Evolutionary conservation across 352 stramenopile species (phyloP).

Genomic region (Albugo candida): DNA sequence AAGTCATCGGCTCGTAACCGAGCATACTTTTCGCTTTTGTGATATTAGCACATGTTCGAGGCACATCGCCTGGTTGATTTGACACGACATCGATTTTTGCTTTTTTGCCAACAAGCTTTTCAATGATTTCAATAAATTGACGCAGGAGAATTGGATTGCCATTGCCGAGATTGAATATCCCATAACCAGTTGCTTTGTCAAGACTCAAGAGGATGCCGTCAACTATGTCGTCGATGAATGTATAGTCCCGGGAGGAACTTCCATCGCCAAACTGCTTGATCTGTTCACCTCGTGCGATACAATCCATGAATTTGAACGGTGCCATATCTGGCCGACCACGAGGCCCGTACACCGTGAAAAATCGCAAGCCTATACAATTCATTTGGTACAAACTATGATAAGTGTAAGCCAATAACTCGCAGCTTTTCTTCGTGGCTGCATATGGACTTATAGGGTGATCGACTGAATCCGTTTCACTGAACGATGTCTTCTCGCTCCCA

Average conservation of each 20-base stretch:
- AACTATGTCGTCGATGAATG: slow-evolving; percentile 97
- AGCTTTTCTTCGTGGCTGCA: slow-evolving; percentile 94
- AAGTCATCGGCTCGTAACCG: slow-evolving; percentile 87
- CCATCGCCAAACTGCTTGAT: slow-evolving; percentile 97
- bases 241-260: slow-evolving; percentile 91
- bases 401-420: slow-evolving; percentile 92
- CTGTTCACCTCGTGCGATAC: slow-evolving; percentile 73
- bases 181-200: slow-evolving; percentile 52
- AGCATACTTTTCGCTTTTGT: slow-evolving; percentile 87
- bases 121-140: slow-evolving; percentile 91
- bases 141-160: slow-evolving; percentile 81
- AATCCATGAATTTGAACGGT: slow-evolving; percentile 97
- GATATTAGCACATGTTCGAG: slow-evolving; percentile 90
- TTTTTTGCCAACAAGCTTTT: slow-evolving; percentile 85
- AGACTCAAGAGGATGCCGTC: slow-evolving; percentile 80
- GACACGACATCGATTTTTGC: slow-evolving; percentile 87
- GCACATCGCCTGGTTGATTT: slow-evolving; percentile 92
- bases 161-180: slow-evolving; percentile 96
- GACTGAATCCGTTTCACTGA: slow-evolving; percentile 79
- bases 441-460: slow-evolving; percentile 93
- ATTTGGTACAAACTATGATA: slow-evolving; percentile 95
- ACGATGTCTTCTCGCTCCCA: slow-evolving; percentile 79
- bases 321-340: slow-evolving; percentile 95
- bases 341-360: slow-evolving; percentile 98
- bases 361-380: slow-evolving; percentile 88